Percentiles rank a stretch among this genome's conserved stretches.
phyloP scores from a whole-genome alignment of 108 stramenopile species.

The Cyclotella cryptica region DNA sequence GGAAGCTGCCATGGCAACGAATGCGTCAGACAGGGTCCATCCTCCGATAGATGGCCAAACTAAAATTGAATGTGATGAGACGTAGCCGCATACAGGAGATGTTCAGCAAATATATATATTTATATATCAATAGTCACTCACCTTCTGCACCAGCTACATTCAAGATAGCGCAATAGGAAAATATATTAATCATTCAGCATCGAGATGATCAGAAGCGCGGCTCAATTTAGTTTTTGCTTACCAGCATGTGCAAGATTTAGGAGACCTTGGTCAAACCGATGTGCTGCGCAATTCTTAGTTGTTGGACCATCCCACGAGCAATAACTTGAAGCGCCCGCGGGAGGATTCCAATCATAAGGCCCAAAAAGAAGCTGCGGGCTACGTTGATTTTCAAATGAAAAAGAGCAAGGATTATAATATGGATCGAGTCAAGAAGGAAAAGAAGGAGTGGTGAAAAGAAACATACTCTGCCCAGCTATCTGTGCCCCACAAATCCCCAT shows the following conservation, averaged over 20 bases:
- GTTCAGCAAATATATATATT: background rate
- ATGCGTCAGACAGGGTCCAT: constrained; percentile 43
- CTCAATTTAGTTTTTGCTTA: no score
- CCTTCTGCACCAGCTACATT: constrained; percentile 35
- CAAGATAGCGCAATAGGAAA: no score
- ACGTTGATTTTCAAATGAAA: background rate
- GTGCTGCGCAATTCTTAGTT: constrained; percentile 19
- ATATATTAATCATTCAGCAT: no score
- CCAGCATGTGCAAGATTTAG: constrained; percentile 36
- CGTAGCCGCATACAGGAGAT: background rate
- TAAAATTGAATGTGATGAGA: background rate
- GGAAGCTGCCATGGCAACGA: constrained; percentile 32
- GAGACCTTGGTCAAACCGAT: constrained; percentile 28
- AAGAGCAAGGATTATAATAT: background rate
- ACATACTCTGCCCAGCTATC: constrained; percentile 37
- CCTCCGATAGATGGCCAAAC: constrained; percentile 43
- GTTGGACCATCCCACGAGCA: constrained; percentile 38
- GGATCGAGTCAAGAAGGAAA: no score
- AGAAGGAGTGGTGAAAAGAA: background rate
- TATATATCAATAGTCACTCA: background rate
- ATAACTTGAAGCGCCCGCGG: background rate
- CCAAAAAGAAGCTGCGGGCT: constrained; percentile 40
- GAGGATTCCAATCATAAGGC: constrained; percentile 37
- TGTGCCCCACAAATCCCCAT: constrained; percentile 42
- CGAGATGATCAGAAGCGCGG: no score